Base-by-base conservation (phyloP, 352 stramenopile species). In the Globisporangium splendens region DNA sequence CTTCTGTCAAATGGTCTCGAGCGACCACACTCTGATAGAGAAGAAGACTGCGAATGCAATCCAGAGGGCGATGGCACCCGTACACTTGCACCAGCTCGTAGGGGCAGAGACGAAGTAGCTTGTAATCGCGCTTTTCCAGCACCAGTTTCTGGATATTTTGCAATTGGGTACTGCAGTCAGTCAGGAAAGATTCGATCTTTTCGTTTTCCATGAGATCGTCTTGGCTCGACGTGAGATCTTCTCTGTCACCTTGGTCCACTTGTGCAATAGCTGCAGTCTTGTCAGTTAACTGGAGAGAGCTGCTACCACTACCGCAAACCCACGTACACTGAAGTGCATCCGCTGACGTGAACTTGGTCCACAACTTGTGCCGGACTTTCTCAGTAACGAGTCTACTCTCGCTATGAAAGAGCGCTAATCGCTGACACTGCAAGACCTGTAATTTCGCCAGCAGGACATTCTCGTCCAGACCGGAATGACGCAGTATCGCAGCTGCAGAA, bases 81-180 rank as follows among this genome's bases (percentile, higher is more conserved):
- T 74, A 69, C 15, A 76, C 52, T 52, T 91, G 80, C 0, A 88
- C 50, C 1, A 92, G 59, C 46, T 91, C 82, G 17, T 86, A 87
- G 0, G 78, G 70, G 31, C 69, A 77, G 6, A 77, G 46, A 24
- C 63, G 56, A 14, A 88, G 48, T 1, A 86, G 49, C 8, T 70
- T 53, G 0, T 59, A 21, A 8, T 75, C 65, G 14, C 72, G 69
- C n/a, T 76, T 73, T 18, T 88, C 76, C 5, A 91, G 68, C 8
- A 74, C 82, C 8, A 74, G 42, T 21, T 72, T 69, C 43, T 83
- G 69, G 28, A 68, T 72, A 17, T 54, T 60, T n/a, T 74, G 66
- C 17, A 86, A 31, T 0, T 73, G 42, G 0, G 22, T 39, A 1
- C 56, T 53, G n/a, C 63, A 58, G 15, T 63, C 60, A 10, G 49